Evolutionary conservation across 495 filamentous ascomycete species (phyloP).

Genomic region (Daldinia vernicosa): DNA sequence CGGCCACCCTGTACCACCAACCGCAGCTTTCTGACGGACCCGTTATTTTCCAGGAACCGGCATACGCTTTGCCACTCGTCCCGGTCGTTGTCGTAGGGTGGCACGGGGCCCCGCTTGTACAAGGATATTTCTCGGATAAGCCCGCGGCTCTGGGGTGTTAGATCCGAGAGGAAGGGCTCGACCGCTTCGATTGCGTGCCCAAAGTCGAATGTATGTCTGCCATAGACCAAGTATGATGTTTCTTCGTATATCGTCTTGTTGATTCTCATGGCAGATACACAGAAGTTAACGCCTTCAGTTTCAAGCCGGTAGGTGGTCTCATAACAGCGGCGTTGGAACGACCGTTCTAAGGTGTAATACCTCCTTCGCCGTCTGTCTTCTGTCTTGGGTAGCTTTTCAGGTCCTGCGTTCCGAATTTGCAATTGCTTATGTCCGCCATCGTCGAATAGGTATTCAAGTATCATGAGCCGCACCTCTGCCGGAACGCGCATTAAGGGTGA

Average conservation of each 20-base stretch:
- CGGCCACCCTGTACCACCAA: slow-evolving; percentile 58
- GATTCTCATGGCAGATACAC: slow-evolving; percentile 56
- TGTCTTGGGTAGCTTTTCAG: slow-evolving; percentile 22
- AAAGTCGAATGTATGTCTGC: slow-evolving; percentile 61
- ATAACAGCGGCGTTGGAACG: slow-evolving; percentile 46
- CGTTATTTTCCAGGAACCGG: slow-evolving; percentile 49
- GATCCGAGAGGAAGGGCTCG: slow-evolving; percentile 63
- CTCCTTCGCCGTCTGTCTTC: slow-evolving; percentile 33
- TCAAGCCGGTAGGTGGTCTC: slow-evolving; percentile 59
- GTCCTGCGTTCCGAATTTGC: slow-evolving; percentile 34
- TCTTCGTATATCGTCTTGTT: slow-evolving; percentile 59
- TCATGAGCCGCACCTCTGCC: slow-evolving; percentile 64
- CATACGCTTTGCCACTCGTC: slow-evolving; percentile 61
- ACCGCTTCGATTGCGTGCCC: slow-evolving; percentile 61
- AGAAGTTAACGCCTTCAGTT: slow-evolving; percentile 47
- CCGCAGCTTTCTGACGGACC: slow-evolving; percentile 51
- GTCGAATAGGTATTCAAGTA: slow-evolving; percentile 63
- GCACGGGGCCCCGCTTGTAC: slow-evolving; percentile 59
- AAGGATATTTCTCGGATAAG: slow-evolving; percentile 56
- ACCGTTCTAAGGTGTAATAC: slow-evolving; percentile 47
- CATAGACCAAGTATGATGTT: slow-evolving; percentile 59
- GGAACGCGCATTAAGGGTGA: slow-evolving; percentile 51
- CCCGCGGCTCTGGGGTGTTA: slow-evolving; percentile 53
- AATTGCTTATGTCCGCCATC: slow-evolving; percentile 45
- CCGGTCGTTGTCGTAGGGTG: slow-evolving; percentile 60